A percentile compares a stretch with the other conserved stretches of the same genome.
phyloP scores from a whole-genome alignment of 345 rosid species.

The Gossypium stocksii region DNA sequence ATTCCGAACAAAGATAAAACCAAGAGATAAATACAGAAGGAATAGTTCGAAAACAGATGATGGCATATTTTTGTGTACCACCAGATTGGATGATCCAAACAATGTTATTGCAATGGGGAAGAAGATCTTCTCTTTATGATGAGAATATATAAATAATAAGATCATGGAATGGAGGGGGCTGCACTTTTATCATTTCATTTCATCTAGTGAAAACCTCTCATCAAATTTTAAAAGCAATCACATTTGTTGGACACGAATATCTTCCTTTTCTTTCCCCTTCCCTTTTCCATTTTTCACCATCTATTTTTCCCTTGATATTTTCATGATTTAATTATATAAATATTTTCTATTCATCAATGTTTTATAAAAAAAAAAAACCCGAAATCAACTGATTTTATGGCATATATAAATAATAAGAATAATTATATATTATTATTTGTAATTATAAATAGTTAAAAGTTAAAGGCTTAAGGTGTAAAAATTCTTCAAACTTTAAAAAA shows the following conservation, averaged over 20 bases:
- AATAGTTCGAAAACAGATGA: neutral
- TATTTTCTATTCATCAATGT: neutral
- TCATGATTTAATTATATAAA: neutral
- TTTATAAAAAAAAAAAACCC: slow-evolving; percentile 6
- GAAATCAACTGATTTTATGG: neutral
- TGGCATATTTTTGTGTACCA: neutral
- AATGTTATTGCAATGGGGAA: slow-evolving; percentile 6
- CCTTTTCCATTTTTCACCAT: neutral
- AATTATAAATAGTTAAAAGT: too few species aligned
- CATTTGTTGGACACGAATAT: slow-evolving; percentile 8
- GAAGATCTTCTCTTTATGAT: neutral
- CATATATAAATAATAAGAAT: too few species aligned
- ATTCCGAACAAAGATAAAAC: neutral
- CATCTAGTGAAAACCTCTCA: slow-evolving; percentile 1
- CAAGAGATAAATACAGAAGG: neutral
- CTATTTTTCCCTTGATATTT: neutral
- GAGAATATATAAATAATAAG: neutral
- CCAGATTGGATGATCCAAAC: slow-evolving; percentile 13
- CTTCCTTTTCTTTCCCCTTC: neutral
- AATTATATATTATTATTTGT: too few species aligned
- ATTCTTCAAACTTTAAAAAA: too few species aligned
- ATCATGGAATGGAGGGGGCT: neutral
- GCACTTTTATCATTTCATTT: neutral
- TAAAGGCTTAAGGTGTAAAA: too few species aligned
- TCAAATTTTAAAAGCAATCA: neutral